Base-by-base conservation (phyloP, 1,139 yeast genomes). In the Diutina neorugosa region DNA sequence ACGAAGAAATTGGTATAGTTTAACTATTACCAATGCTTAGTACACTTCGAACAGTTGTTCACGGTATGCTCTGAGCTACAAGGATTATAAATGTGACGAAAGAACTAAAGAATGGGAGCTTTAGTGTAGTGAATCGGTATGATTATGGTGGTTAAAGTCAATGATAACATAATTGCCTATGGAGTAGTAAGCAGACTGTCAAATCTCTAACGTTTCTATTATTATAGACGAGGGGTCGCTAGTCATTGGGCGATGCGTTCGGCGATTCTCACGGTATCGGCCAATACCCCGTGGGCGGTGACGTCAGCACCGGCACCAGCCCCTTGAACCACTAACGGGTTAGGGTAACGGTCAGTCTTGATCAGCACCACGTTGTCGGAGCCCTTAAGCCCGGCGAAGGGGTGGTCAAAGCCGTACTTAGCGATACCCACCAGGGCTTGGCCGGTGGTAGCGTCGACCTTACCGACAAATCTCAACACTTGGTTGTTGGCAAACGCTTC, bases 221-320 rank as follows among this genome's bases (percentile, higher is more conserved):
- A 31, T 12, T 31, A 31, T 31, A 31, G 37, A 31, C 37, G 37
- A 31, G 37, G 37, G 23, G 19, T 18, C 6, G 40, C 14, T 49
- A 47, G 41, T 55, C 65, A 72, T 55, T 64, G 64, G 54, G 82
- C 81, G 51, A 87, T 73, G 76, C 96, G 84, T 74, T 91, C 91
- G 49, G 95, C 96, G 61, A 88, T 82, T 74, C 87, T 91, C 66
- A 94, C 80, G 40, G 88, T 83, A 67, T 93, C 98, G 53, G 95
- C 96, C 62, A 93, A 78, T 52, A 94, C 97, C 69, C 98, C 98
- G 68, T 94, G 96, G 57, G 99, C 98, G 54, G 99, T 93, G 54
- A 93, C 98, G 47, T 84, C 98, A 56, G 96, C 96, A 70, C 98
- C 98, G 41, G 98, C 98, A 69, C 96, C 98, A 47, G 98, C 98